These are phyloP conservation scores for Rutstroemia sp. DNA, from an alignment of 2,329 filamentous ascomycete species.

Conservation along the genomic window DNA sequence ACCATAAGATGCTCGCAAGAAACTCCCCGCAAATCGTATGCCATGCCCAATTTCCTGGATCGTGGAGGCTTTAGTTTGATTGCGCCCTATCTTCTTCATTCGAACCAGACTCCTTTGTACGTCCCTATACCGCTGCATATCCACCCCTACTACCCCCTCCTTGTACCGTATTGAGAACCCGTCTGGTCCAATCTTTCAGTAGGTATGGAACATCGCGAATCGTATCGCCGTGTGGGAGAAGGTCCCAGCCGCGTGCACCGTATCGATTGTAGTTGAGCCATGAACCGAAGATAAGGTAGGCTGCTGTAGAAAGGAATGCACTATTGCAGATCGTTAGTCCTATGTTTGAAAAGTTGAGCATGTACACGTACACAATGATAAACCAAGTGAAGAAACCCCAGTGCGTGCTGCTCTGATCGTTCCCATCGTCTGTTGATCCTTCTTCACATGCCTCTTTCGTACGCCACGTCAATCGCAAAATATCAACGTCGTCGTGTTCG, in stretches of 20 bases:
- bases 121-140: constrained; percentile 70
- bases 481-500: constrained; percentile 46
- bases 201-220: constrained; percentile 90
- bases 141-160: constrained; percentile 79
- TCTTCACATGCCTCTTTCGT: constrained; percentile 81
- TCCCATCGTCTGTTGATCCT: constrained; percentile 37
- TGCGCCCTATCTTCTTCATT: neutral
- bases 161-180: constrained; percentile 76
- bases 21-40: neutral
- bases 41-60: neutral
- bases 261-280: constrained; percentile 99
- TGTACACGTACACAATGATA: constrained; percentile 68
- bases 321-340: constrained; percentile 39
- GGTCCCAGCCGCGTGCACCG: constrained; percentile 89
- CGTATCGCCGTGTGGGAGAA: constrained; percentile 85
- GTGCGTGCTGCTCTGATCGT: constrained; percentile 40
- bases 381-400: constrained; percentile 99
- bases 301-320: constrained; percentile 72
- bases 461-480: constrained; percentile 73
- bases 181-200: constrained; percentile 77
- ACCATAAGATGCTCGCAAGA: neutral
- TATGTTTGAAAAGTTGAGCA: neutral
- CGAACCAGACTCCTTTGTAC: neutral
- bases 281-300: constrained; percentile 94
- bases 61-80: neutral